Conservation (phyloP, 108 stramenopile species). For the Aurantiochytrium sp. region DNA sequence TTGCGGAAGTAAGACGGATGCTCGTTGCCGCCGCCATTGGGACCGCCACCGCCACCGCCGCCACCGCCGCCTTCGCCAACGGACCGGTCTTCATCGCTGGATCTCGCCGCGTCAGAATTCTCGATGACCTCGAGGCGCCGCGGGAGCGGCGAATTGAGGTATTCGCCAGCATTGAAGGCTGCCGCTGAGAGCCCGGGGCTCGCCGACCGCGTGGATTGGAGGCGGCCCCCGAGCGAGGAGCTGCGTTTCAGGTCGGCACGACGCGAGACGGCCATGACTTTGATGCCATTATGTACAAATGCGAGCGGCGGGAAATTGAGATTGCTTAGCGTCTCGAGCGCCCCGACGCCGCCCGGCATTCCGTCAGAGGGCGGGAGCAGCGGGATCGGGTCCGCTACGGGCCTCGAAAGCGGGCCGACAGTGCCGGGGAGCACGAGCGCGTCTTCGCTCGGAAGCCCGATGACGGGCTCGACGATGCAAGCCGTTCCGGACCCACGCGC, state of each 20-base stretch:
- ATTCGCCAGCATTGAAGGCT: too few species aligned
- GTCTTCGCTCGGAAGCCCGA: neutral
- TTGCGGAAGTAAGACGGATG: neutral
- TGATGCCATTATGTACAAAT: neutral
- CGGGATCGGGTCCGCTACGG: neutral
- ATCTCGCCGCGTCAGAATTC: neutral
- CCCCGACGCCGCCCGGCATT: neutral
- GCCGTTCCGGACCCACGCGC: conserved; percentile 92
- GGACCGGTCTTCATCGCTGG: neutral
- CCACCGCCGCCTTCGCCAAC: too few species aligned
- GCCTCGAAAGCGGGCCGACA: neutral
- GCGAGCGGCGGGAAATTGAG: neutral
- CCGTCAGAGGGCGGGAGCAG: neutral
- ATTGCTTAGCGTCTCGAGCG: neutral
- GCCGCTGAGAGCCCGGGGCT: neutral
- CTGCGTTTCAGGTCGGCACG: neutral
- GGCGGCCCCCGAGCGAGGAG: neutral
- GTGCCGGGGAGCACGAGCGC: neutral
- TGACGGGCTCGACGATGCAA: neutral
- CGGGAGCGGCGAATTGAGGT: too few species aligned
- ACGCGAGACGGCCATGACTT: neutral
- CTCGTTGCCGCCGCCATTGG: neutral
- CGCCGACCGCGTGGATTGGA: neutral
- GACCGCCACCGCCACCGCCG: too few species aligned
- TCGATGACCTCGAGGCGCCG: neutral